Conservation (phyloP, 2,329 filamentous ascomycete genomes). For the Acrocalymma vagum region DNA sequence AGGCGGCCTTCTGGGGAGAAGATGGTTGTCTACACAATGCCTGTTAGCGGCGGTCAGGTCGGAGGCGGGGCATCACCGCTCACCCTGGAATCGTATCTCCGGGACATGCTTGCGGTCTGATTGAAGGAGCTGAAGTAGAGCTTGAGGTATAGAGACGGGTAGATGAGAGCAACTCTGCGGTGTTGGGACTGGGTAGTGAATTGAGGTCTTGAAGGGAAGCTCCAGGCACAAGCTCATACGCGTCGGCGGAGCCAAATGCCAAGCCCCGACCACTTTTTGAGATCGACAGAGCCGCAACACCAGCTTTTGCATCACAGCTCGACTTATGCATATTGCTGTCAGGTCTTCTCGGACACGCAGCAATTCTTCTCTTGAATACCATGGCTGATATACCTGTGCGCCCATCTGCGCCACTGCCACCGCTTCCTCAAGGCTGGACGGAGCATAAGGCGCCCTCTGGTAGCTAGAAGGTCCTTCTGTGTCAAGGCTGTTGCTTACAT, state of each 20-base stretch:
- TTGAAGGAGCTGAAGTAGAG: conserved; percentile 3
- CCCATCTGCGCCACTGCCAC: conserved; percentile 52
- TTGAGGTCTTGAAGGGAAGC: conserved; percentile 42
- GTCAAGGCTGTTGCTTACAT: conserved; percentile 25
- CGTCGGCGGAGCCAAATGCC: conserved; percentile 36
- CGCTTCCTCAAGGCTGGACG: conserved; percentile 85
- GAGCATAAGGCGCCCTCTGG: conserved; percentile 87
- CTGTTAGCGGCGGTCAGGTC: conserved; percentile 28
- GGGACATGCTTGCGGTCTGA: conserved; percentile 73
- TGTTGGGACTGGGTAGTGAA: conserved; percentile 30
- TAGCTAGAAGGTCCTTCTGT: conserved; percentile 39
- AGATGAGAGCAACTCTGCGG: conserved; percentile 21
- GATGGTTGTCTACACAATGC: conserved; percentile 84
- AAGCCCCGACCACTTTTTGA: conserved; percentile 42
- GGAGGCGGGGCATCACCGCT: conserved; percentile 45
- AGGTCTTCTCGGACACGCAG: background rate
- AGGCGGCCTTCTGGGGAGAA: conserved; percentile 98
- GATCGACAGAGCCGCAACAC: conserved; percentile 23
- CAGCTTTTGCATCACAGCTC: conserved; percentile 9
- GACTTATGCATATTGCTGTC: background rate
- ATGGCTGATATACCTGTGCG: conserved; percentile 42
- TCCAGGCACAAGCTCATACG: conserved; percentile 49
- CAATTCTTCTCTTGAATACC: background rate
- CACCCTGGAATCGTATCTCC: conserved; percentile 97
- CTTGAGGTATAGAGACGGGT: conserved; percentile 12